Conservation (phyloP, 2,329 filamentous ascomycete species). For the Sordariomycetes sp. region DNA sequence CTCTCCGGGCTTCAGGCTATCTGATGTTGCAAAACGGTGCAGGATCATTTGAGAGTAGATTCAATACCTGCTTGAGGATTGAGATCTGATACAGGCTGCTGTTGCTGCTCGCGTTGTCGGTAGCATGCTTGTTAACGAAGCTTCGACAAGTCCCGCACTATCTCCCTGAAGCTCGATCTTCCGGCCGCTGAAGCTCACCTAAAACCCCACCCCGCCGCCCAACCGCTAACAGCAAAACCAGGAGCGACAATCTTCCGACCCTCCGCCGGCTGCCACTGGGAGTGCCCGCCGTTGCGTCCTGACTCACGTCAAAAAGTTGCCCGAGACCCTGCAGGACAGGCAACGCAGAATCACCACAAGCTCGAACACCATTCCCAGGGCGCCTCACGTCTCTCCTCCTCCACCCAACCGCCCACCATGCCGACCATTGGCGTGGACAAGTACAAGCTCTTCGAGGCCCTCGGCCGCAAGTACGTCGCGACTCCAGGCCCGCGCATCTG, state of each 20-base stretch:
- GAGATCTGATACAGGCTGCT: too few species aligned
- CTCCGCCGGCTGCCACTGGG: conserved; percentile 1
- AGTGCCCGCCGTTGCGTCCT: too few species aligned
- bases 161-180: too few species aligned
- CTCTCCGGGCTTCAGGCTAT: too few species aligned
- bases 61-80: too few species aligned
- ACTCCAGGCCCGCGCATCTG: conserved; percentile 7
- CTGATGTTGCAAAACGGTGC: too few species aligned
- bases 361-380: background rate
- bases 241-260: conserved; percentile 21
- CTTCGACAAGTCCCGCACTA: too few species aligned
- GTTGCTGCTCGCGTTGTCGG: too few species aligned
- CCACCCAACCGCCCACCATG: conserved; percentile 46
- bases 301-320: too few species aligned
- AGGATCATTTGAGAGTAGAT: too few species aligned
- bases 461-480: conserved; percentile 66
- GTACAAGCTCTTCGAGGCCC: conserved; percentile 85
- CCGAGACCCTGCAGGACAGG: background rate
- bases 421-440: conserved; percentile 97
- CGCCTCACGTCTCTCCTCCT: background rate
- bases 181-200: too few species aligned
- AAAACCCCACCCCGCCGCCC: background rate
- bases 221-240: conserved; percentile 1
- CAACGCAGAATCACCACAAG: background rate
- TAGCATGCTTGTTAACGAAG: too few species aligned